phyloP scores from a whole-genome alignment of 345 rosid genomes.

The Eucalyptus pauciflora region DNA sequence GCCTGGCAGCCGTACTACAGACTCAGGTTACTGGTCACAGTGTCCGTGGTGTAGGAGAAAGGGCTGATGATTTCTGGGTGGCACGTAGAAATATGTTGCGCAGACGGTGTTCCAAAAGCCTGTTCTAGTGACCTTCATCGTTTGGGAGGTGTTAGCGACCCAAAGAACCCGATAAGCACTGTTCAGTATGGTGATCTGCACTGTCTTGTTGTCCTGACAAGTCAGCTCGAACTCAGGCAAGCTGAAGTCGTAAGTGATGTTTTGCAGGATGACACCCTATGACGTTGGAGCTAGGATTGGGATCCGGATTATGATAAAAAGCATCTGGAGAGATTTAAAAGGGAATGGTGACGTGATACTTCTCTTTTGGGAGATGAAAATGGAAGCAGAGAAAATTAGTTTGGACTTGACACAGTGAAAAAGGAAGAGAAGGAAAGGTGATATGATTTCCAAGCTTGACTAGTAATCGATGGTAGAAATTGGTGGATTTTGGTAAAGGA shows the following conservation, averaged over 20 bases:
- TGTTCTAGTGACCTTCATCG: not conserved
- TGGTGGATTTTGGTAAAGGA: not conserved
- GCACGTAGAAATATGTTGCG: not conserved
- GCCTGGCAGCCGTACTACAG: not conserved
- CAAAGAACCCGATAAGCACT: not conserved
- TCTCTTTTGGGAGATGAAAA: not conserved
- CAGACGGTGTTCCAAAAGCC: not conserved
- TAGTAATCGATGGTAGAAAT: not conserved
- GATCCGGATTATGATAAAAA: not conserved
- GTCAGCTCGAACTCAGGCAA: not conserved
- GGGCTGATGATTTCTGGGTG: not conserved
- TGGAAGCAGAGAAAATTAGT: not conserved
- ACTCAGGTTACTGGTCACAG: not conserved
- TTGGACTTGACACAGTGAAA: not conserved
- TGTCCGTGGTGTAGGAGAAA: not conserved
- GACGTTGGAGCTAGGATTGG: not conserved
- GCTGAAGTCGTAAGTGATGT: not conserved
- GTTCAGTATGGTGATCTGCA: not conserved
- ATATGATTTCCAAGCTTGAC: not conserved
- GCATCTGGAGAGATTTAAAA: not conserved
- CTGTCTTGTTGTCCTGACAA: not conserved
- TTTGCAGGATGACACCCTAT: not conserved
- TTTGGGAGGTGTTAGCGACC: not conserved
- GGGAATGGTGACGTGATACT: not conserved
- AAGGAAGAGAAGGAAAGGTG: not conserved